Evolutionary conservation across 106 monocot species (phyloP).

Genomic region (Cymbidium sinense): DNA sequence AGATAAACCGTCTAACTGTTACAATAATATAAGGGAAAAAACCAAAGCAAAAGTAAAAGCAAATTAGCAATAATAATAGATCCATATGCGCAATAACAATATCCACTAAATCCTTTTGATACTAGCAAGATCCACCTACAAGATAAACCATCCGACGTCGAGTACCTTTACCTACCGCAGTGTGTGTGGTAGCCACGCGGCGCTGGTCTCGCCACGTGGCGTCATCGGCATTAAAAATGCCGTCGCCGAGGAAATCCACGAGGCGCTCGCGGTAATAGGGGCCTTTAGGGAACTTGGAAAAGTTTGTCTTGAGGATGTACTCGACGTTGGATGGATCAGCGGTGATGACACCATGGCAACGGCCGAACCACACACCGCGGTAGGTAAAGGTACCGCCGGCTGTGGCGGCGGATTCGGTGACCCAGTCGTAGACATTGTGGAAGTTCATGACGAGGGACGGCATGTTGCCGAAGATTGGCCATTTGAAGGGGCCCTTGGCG

Average conservation of each 20-base stretch:
- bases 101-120: too few species aligned
- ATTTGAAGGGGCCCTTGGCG: conserved; percentile 55
- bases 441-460: conserved; percentile 50
- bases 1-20: too few species aligned
- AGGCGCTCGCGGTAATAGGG: conserved; percentile 73
- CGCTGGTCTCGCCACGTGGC: conserved; percentile 68
- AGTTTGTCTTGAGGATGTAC: conserved; percentile 70
- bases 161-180: too few species aligned
- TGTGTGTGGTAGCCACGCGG: conserved; percentile 47
- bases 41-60: too few species aligned
- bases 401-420: conserved; percentile 22
- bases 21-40: too few species aligned
- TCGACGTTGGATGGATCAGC: conserved; percentile 61
- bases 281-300: conserved; percentile 89
- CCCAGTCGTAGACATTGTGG: conserved; percentile 57
- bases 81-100: too few species aligned
- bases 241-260: conserved; percentile 74
- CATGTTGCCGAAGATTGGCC: conserved; percentile 70
- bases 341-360: conserved; percentile 47
- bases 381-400: conserved; percentile 65
- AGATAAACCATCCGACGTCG: too few species aligned
- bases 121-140: too few species aligned
- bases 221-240: conserved; percentile 93
- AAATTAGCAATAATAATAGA: too few species aligned
- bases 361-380: conserved; percentile 66